Conservation (phyloP, 306 rosid species). For the Trifolium fragiferum region DNA sequence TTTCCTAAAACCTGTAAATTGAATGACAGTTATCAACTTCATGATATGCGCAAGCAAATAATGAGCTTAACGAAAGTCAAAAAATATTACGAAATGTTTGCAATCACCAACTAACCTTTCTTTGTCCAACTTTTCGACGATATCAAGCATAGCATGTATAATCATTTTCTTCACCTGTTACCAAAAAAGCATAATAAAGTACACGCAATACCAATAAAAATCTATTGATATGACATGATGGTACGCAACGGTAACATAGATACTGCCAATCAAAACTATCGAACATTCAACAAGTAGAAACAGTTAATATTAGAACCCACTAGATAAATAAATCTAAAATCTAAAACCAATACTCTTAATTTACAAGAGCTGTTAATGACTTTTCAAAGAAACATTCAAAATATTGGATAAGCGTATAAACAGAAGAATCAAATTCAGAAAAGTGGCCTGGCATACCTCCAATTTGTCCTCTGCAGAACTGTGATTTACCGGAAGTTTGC, state of each 20-base stretch:
- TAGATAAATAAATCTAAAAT: no score
- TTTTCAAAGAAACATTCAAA: no score
- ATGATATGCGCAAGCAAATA: background rate
- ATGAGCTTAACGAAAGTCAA: background rate
- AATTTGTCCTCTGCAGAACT: conserved; percentile 49
- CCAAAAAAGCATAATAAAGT: background rate
- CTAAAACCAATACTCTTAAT: no score
- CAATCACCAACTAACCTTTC: background rate
- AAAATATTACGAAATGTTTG: background rate
- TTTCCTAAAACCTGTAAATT: conserved; percentile 23
- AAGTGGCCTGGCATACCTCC: conserved; percentile 54
- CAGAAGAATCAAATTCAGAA: background rate
- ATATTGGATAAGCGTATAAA: background rate
- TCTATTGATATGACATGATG: no score
- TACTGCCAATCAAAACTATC: no score
- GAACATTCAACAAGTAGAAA: no score
- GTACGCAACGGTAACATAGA: no score
- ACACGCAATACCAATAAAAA: no score
- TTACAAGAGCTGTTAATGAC: no score
- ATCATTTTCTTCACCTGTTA: background rate
- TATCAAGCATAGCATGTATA: background rate
- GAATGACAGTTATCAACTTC: conserved; percentile 1
- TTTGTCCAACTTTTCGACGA: background rate
- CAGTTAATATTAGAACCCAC: no score
- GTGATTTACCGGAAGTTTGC: conserved; percentile 4